Base-by-base conservation (phyloP, 192 early-diverging fungal species). In the Paraglomus brasilianum region DNA sequence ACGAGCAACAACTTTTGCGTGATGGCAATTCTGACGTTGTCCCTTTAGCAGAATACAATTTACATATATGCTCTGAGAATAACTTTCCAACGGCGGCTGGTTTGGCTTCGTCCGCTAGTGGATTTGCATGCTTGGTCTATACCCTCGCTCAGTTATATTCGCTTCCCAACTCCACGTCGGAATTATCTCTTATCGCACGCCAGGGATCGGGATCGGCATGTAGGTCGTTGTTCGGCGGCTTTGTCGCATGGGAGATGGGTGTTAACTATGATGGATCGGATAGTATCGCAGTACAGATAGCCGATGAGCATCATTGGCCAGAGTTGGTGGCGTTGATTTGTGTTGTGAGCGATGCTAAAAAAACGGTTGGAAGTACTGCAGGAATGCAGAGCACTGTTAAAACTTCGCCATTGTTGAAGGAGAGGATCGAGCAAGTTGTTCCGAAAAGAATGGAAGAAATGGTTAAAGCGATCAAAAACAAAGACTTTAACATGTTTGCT, bases 11-110 rank as follows among this genome's bases (percentile, higher is more conserved):
- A 24, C 71, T 57, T 15, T 11, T 14, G 14, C 9, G 39, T 17
- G 55, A 58, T 17, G 69, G 61, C 44, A 19, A 66, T 9, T 78
- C 82, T 57, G 30, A 70, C 3, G 38, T 77, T 6, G 63, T 89
- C 30, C 79, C 80, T 21, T 75, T 97, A 43, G 87, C 93, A 0
- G 65, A 70, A 39, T 88, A 84, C 74, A 58, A 77, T n/a, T 74
- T 98, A 57, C 93, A 93, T 70, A 87, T 99, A 48, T 90, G 88
- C 74, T 97, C 95, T n/a, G 92, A 90, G 69, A 99, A 99, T 87
- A 99, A 98, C 82, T 99, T 99, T 81, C 97, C 97, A 17, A 99
- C 97, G 6, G 97, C 97, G 22, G 97, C 97, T 1, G 97, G 97
- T 8, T 82, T 99, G 36, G 97, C 97, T 8, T 98, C 96, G 50